Evolutionary conservation across 2,329 filamentous ascomycete genomes (phyloP).

Genomic region (Exophiala sp.): DNA sequence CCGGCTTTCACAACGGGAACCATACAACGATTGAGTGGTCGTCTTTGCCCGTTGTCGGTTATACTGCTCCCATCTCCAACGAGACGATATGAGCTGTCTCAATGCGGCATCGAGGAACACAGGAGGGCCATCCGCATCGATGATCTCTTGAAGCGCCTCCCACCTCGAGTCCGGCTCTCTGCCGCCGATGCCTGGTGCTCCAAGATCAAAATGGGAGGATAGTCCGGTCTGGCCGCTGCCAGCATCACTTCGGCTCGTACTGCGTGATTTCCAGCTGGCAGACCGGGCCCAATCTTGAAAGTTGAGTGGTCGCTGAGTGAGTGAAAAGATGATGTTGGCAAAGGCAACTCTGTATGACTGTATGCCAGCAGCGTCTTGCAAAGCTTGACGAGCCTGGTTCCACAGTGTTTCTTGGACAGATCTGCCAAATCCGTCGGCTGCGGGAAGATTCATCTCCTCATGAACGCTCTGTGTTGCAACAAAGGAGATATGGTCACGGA

Average conservation of each 20-base stretch:
- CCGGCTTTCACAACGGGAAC: background rate
- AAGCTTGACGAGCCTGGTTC: constrained; percentile 39
- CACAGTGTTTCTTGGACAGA: constrained; percentile 37
- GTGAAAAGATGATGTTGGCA: constrained; percentile 42
- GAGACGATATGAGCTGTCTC: background rate
- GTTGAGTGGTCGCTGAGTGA: constrained; percentile 38
- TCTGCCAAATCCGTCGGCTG: constrained; percentile 24
- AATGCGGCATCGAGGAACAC: constrained; percentile 1
- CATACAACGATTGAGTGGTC: background rate
- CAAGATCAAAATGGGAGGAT: background rate
- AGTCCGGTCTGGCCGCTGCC: background rate
- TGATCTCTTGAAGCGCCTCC: constrained; percentile 2
- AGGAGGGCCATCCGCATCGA: constrained; percentile 3
- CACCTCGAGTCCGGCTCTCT: background rate
- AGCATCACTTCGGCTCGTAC: background rate
- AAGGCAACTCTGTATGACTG: constrained; percentile 42
- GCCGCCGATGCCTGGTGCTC: background rate
- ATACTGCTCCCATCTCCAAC: background rate
- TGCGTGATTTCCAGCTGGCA: background rate
- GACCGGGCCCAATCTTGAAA: constrained; percentile 2
- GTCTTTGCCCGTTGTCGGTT: background rate
- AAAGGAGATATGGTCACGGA: background rate
- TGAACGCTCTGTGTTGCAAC: background rate
- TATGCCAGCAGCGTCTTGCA: constrained; percentile 36
- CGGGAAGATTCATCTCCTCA: constrained; percentile 1